Base-by-base conservation (phyloP, 306 rosid species). In the Lathyrus sativus region DNA sequence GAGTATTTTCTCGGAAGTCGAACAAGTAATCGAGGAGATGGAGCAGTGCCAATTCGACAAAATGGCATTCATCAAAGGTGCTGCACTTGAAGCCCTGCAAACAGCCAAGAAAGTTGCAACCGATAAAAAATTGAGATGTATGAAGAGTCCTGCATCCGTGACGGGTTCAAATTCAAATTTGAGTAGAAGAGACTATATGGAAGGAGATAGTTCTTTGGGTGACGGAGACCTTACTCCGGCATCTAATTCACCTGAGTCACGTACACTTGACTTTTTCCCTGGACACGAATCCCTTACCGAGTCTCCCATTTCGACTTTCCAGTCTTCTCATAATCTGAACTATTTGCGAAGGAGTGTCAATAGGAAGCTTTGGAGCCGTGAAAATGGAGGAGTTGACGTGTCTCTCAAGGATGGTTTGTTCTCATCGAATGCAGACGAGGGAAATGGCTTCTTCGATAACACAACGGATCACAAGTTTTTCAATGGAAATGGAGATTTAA, bases 71-170 rank as follows among this genome's bases (percentile, higher is more conserved):
- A 91, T 93, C 53, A 81, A 68, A 72, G 96, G 93, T 26, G 96
- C 96, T 61, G 96, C 98, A 15, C 87, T 73, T 79, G 98, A 92
- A 79, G 95, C 96, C 65, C 51, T 90, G 82, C 96, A 86, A 83
- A 85, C 91, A 45, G 97, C 96, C 13, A 88, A 75, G 75, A 82
- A 78, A 69, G 76, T 86, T 55, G 70, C 76, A 1, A 64, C 50
- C 0, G 91, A 79, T 49, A 83, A 82, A 69, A 87, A 78, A 18
- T 72, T 84, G 13, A 84, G 74, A 71, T 55, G 66, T 73, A 78
- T 63, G 8, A 86, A 78, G 62, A 72, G 81, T 65, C 84, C 86
- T 15, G 85, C 74, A 55, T 88, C 96, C 0, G 79, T 79, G 61
- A 75, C 84, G 0, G 92, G 95, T 13, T 92, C 95, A 42, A 89